Base-by-base conservation (phyloP, 176 grass and related monocot species). In the Tuctoria greenei region DNA sequence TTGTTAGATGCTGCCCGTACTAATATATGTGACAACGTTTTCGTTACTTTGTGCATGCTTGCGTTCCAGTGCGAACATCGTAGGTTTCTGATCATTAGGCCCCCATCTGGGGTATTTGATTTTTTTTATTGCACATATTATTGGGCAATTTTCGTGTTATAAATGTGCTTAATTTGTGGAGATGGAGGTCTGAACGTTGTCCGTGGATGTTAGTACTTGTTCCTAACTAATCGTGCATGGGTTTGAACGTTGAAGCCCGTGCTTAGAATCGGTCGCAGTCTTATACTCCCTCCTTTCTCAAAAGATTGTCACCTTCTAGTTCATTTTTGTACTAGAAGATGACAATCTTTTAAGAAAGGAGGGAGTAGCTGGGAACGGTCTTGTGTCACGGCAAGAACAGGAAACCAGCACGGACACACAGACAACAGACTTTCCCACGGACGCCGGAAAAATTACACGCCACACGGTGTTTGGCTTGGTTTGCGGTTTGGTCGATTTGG, bases 191-290 rank as follows among this genome's bases (percentile, higher is more conserved):
- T 27, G 18, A 27, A 20, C 7, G 13, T 40, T 25, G 64, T 9
- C 24, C 4, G 26, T 9, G 25, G 21, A 3, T 62, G 17, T 36
- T 13, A 28, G 10, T 66, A 5, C 13, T 60, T 28, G 35, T 17
- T 25, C 38, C 13, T 46, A 39, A 27, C 55, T 4, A 17, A 61
- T 14, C 46, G 9, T 61, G 64, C 41, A 20, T 35, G 27, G 73
- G 1, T 77, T 63, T 71, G 80, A 58, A 27, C 1, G 41, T 39
- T 75, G 25, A 39, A 70, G 38, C 15, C 24, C 24, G 14, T 63
- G 27, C 35, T 10, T 80, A 23, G 67, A 80, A 61, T 27, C 2
- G 9, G 56, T 80, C 78, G 21, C 28, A 4, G 26, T 70, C 77
- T 21, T 20, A 66, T 43, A 28, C n/a, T n/a, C n/a, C n/a, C n/a